Conservation (phyloP, 768 basidiomycete genomes). For the Lactifluus subvellereus region DNA sequence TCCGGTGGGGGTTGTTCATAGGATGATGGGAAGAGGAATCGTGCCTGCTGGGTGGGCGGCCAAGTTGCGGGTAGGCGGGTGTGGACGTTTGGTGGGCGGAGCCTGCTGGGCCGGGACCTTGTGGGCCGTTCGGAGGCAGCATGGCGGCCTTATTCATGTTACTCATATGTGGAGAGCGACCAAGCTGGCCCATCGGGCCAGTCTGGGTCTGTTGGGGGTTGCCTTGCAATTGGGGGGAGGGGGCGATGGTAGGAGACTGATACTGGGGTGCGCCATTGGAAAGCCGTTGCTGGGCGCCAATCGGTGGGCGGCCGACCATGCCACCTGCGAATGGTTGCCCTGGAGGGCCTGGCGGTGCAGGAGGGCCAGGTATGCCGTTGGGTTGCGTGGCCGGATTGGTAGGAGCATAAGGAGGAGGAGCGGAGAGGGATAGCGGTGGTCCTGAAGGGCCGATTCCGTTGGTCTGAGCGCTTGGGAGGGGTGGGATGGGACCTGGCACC, state of each 20-base stretch:
- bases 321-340: conserved; percentile 13
- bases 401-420: conserved; percentile 17
- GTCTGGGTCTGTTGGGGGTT: conserved; percentile 31
- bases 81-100: conserved; percentile 37
- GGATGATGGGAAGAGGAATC: conserved; percentile 33
- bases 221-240: conserved; percentile 48
- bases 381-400: conserved; percentile 27
- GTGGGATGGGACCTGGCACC: conserved; percentile 13
- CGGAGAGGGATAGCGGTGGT: conserved; percentile 20
- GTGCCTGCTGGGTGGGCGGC: conserved; percentile 57
- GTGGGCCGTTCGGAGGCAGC: conserved; percentile 44
- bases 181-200: conserved; percentile 44
- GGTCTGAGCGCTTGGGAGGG: conserved; percentile 24
- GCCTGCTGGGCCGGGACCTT: conserved; percentile 36
- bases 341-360: conserved; percentile 12
- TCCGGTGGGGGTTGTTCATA: conserved; percentile 45
- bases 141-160: conserved; percentile 38
- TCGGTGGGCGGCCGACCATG: conserved; percentile 32
- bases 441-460: conserved; percentile 31
- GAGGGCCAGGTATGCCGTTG: conserved; percentile 26
- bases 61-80: conserved; percentile 39
- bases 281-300: conserved; percentile 37
- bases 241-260: conserved; percentile 60
- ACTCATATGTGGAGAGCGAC: conserved; percentile 47
- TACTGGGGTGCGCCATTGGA: conserved; percentile 47